These are phyloP conservation scores for Kandelia obovata DNA, from an alignment of 345 rosid species.

Conservation along the genomic window DNA sequence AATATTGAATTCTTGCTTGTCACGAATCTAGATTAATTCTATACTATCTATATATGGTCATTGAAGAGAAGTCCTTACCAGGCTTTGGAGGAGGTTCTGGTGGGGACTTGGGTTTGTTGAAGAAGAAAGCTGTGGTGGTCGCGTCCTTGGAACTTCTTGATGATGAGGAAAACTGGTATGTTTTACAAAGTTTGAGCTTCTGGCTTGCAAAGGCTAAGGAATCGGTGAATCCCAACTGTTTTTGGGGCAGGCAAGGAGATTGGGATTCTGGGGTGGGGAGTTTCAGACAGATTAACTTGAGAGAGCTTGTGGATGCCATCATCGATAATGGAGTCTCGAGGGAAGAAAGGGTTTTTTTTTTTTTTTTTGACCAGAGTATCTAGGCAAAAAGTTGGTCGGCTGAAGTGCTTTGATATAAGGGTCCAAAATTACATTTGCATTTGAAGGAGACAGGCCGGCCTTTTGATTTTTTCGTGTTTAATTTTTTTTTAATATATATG, in stretches of 20 bases:
- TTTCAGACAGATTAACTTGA: constrained; percentile 1
- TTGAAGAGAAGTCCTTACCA: not conserved
- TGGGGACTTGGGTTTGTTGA: constrained; percentile 1
- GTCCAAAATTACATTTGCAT: no score
- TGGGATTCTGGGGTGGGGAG: constrained; percentile 4
- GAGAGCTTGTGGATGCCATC: constrained; percentile 26
- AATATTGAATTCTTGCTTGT: no score
- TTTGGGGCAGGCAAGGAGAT: not conserved
- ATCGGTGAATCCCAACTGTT: constrained; percentile 13
- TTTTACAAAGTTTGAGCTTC: constrained; percentile 7
- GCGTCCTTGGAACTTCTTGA: not conserved
- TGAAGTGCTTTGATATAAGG: no score
- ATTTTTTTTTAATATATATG: no score
- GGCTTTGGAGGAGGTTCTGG: constrained; percentile 9
- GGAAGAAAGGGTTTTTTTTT: no score
- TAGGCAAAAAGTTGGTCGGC: no score
- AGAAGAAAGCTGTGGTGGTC: constrained; percentile 17
- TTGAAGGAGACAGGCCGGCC: no score
- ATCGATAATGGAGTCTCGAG: not conserved
- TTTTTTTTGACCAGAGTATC: no score
- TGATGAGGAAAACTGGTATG: not conserved
- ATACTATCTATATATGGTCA: no score
- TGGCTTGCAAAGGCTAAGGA: constrained; percentile 8
- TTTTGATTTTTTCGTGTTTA: no score
- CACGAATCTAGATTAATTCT: no score